Conservation (phyloP, 768 basidiomycete genomes). For the Tulasnella sp. region DNA sequence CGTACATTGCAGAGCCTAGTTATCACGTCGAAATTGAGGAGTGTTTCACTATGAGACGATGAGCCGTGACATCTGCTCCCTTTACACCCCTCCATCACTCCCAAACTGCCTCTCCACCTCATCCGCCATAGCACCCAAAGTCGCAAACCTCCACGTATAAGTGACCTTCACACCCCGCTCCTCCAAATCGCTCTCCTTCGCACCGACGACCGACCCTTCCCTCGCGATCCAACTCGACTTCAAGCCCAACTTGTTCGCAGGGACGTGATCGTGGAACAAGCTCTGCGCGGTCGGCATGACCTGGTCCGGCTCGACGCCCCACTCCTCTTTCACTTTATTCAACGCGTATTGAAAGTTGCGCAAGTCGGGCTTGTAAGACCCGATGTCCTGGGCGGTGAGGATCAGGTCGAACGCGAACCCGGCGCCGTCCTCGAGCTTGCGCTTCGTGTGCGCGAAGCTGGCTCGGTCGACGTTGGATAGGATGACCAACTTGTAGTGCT, state of each 20-base stretch:
- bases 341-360: conserved; percentile 58
- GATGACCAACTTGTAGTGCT: conserved; percentile 33
- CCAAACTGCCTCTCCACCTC: conserved; percentile 55
- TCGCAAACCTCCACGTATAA: conserved; percentile 52
- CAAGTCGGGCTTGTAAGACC: conserved; percentile 64
- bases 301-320: conserved; percentile 48
- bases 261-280: conserved; percentile 65
- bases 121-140: conserved; percentile 62
- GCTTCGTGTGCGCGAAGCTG: conserved; percentile 24
- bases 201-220: conserved; percentile 52
- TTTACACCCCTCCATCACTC: neutral
- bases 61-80: neutral
- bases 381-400: conserved; percentile 2
- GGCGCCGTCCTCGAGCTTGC: neutral
- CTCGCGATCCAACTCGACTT: conserved; percentile 70
- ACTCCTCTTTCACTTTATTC: conserved; percentile 50
- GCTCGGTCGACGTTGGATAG: conserved; percentile 32
- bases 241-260: conserved; percentile 61
- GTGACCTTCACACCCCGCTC: conserved; percentile 38
- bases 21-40: neutral
- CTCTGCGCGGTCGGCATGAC: conserved; percentile 73
- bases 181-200: conserved; percentile 42
- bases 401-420: conserved; percentile 46
- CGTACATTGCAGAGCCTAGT: neutral
- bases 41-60: neutral